A percentile compares a stretch with the other conserved stretches of the same genome.
Evolutionary conservation across 2,329 filamentous ascomycete genomes (phyloP).

Genomic region (Trichoderma koningii): DNA sequence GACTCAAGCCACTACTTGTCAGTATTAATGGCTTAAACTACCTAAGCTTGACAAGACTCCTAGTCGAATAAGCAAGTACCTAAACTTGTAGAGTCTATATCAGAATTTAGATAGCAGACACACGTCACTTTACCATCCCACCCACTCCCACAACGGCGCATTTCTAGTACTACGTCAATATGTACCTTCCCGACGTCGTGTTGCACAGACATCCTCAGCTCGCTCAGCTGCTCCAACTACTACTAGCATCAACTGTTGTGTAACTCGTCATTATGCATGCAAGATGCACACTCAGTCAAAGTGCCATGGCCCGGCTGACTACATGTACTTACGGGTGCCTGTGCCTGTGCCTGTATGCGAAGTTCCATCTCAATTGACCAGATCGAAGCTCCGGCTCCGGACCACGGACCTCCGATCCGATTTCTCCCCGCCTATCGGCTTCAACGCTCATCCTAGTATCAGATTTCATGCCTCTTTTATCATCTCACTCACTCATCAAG

Average conservation of each 20-base stretch:
- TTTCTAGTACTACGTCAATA: background rate
- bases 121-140: background rate
- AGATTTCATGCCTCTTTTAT: background rate
- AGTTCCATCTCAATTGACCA: background rate
- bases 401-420: constrained; percentile 22
- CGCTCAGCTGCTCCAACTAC: background rate
- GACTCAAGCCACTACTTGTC: no score
- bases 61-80: background rate
- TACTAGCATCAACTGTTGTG: background rate
- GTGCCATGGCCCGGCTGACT: constrained; percentile 5
- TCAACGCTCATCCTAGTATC: background rate
- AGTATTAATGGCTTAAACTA: background rate
- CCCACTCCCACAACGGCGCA: background rate
- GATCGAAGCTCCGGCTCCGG: constrained; percentile 7
- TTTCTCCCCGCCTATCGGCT: constrained; percentile 12
- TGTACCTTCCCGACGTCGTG: background rate
- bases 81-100: no score
- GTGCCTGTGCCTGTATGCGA: background rate
- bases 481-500: background rate
- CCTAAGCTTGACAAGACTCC: background rate
- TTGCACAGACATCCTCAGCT: background rate
- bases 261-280: constrained; percentile 1
- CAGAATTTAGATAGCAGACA: no score
- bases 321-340: background rate
- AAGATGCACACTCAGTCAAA: background rate